Evolutionary conservation across 805 yeast species (phyloP).

Genomic region (Wickerhamia fluorescens): DNA sequence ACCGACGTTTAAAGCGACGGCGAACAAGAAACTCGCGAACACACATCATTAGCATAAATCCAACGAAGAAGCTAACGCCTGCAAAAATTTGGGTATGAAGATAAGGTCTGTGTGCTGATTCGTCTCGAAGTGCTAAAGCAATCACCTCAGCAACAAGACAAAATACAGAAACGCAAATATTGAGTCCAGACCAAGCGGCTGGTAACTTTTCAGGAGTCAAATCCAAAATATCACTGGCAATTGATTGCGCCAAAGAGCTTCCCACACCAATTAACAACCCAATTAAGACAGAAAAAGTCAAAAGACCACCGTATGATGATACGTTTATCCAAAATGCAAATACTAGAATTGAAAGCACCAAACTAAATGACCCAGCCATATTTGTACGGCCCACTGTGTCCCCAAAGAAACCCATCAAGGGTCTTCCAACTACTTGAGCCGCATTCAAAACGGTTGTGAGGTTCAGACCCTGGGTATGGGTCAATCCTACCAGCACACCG

Average conservation of each 20-base stretch:
- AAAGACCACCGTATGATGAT: constrained; percentile 20
- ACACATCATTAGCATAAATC: constrained; percentile 35
- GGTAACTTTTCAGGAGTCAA: constrained; percentile 17
- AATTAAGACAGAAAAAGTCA: constrained; percentile 21
- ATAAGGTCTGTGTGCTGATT: constrained; percentile 33
- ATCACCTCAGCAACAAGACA: constrained; percentile 47
- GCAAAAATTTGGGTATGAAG: constrained; percentile 55
- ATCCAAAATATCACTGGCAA: constrained; percentile 6
- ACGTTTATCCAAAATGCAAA: constrained; percentile 36
- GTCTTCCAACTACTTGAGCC: constrained; percentile 44
- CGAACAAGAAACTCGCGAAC: constrained; percentile 48
- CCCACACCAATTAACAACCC: constrained; percentile 28
- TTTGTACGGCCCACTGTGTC: constrained; percentile 44
- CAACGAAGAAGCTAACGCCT: constrained; percentile 42
- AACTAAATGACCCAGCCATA: constrained; percentile 14
- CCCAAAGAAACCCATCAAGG: constrained; percentile 40
- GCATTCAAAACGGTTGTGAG: constrained; percentile 33
- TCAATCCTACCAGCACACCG: constrained; percentile 39
- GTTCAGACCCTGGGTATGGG: constrained; percentile 22
- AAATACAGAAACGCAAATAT: constrained; percentile 23
- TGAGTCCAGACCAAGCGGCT: constrained; percentile 35
- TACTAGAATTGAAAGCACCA: constrained; percentile 17
- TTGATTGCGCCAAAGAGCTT: constrained; percentile 13
- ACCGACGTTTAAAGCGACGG: constrained; percentile 9
- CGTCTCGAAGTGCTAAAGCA: constrained; percentile 38